Evolutionary conservation across 2,329 filamentous ascomycete species (phyloP).

Genomic region (Colletotrichum somersetense): DNA sequence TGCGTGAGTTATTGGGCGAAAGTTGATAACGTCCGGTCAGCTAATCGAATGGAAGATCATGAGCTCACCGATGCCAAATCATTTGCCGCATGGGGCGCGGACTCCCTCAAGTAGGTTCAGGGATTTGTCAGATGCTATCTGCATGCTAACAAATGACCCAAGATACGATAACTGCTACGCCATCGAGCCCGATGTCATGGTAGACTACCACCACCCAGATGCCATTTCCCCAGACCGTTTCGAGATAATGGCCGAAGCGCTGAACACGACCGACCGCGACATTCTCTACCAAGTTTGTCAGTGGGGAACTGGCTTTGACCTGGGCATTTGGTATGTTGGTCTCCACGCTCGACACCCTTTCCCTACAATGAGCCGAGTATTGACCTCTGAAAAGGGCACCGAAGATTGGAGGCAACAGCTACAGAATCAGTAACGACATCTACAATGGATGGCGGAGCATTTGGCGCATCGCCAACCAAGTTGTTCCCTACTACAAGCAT

Average conservation of each 20-base stretch:
- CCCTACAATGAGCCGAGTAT: neutral
- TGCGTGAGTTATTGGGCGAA: constrained; percentile 51
- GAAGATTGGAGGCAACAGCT: constrained; percentile 54
- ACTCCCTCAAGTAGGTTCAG: constrained; percentile 63
- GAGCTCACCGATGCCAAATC: constrained; percentile 57
- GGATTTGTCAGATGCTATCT: neutral
- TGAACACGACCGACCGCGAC: constrained; percentile 55
- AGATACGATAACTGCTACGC: constrained; percentile 65
- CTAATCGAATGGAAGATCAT: constrained; percentile 48
- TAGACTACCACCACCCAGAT: constrained; percentile 55
- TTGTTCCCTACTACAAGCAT: constrained; percentile 59
- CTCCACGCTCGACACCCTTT: neutral
- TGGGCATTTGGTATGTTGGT: constrained; percentile 57
- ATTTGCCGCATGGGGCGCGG: constrained; percentile 59
- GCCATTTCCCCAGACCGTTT: constrained; percentile 57
- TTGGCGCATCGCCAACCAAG: constrained; percentile 65
- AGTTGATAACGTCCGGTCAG: too few species aligned
- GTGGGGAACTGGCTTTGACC: constrained; percentile 63
- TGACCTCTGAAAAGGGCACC: constrained; percentile 25
- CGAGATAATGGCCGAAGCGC: constrained; percentile 59
- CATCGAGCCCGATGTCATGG: constrained; percentile 56
- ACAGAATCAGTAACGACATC: constrained; percentile 68
- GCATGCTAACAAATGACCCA: fast-evolving
- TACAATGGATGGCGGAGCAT: constrained; percentile 64
- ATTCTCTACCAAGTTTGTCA: constrained; percentile 66